Percentiles rank a stretch among this genome's conserved stretches.
Conservation (phyloP, 2,329 filamentous ascomycete genomes). For the Torrubiellomyces zombiae region DNA sequence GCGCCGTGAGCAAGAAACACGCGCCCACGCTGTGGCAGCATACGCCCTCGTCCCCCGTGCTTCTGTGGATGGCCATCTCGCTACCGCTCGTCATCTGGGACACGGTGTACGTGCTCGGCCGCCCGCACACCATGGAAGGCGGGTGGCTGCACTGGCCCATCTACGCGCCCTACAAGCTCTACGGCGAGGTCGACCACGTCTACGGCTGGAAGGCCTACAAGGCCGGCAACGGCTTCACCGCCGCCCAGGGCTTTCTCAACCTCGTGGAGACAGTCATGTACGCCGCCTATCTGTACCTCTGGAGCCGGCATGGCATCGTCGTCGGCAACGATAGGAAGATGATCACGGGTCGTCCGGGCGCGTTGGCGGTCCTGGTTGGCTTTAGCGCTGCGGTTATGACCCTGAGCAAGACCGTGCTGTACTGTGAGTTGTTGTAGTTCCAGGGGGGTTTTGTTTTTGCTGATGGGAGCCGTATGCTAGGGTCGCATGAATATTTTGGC, state of each 20-base stretch:
- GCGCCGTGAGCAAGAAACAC: not conserved
- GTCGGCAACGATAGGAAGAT: constrained; percentile 12
- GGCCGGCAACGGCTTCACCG: constrained; percentile 55
- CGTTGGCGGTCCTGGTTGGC: constrained; percentile 26
- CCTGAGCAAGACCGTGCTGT: constrained; percentile 42
- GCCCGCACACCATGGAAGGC: constrained; percentile 69
- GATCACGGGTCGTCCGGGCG: constrained; percentile 26
- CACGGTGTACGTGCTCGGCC: constrained; percentile 58
- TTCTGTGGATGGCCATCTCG: constrained; percentile 59
- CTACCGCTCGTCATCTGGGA: constrained; percentile 74
- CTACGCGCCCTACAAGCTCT: constrained; percentile 64
- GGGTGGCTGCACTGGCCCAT: constrained; percentile 55
- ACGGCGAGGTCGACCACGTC: constrained; percentile 62
- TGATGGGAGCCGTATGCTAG: constrained; percentile 14
- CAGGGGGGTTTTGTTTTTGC: not conserved
- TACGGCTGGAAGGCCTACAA: constrained; percentile 65
- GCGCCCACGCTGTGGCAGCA: constrained; percentile 21
- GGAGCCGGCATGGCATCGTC: constrained; percentile 9
- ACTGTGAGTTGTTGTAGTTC: constrained; percentile 26
- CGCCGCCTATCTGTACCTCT: constrained; percentile 31
- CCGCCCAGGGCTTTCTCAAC: constrained; percentile 56
- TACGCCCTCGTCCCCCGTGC: constrained; percentile 26
- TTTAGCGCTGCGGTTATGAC: constrained; percentile 43
- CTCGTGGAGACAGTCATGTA: constrained; percentile 52
- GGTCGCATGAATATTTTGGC: constrained; percentile 39